phyloP scores from a whole-genome alignment of 2,329 filamentous ascomycete species.

The Fusarium xylarioides region DNA sequence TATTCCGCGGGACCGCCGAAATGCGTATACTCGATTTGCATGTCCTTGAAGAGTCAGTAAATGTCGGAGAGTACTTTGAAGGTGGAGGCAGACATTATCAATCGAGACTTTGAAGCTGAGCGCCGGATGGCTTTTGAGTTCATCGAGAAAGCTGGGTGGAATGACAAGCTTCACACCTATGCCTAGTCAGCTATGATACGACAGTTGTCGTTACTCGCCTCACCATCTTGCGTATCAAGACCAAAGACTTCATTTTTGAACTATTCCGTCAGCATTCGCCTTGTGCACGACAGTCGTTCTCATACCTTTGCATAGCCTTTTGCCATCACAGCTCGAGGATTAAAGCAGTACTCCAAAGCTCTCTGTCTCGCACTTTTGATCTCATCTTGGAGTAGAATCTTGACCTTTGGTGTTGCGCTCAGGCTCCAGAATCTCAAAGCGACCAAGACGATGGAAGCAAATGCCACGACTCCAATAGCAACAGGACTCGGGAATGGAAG shows the following conservation, averaged over 20 bases:
- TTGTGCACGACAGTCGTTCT: rapidly evolving
- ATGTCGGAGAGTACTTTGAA: rapidly evolving
- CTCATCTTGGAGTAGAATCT: conserved; percentile 5
- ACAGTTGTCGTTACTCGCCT: background rate
- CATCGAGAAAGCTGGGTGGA: background rate
- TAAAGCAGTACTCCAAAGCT: conserved; percentile 18
- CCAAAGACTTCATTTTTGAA: conserved; percentile 26
- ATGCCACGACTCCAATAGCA: rapidly evolving
- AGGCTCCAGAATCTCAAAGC: rapidly evolving
- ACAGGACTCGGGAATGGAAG: rapidly evolving
- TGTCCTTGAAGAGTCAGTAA: background rate
- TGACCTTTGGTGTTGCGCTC: background rate
- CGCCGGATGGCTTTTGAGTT: conserved; percentile 5
- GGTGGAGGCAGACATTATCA: background rate
- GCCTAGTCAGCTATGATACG: background rate
- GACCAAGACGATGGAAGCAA: rapidly evolving
- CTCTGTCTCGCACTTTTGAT: conserved; percentile 4
- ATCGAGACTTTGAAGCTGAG: conserved; percentile 20
- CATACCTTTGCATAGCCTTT: conserved; percentile 6
- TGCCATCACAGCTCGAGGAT: conserved; percentile 1
- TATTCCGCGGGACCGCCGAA: conserved; percentile 17
- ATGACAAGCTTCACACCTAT: background rate
- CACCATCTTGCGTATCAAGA: conserved; percentile 13
- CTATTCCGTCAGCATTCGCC: background rate
- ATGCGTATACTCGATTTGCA: conserved; percentile 24